Base-by-base conservation (phyloP, 2,329 filamentous ascomycete species). In the Alternaria alternata region DNA sequence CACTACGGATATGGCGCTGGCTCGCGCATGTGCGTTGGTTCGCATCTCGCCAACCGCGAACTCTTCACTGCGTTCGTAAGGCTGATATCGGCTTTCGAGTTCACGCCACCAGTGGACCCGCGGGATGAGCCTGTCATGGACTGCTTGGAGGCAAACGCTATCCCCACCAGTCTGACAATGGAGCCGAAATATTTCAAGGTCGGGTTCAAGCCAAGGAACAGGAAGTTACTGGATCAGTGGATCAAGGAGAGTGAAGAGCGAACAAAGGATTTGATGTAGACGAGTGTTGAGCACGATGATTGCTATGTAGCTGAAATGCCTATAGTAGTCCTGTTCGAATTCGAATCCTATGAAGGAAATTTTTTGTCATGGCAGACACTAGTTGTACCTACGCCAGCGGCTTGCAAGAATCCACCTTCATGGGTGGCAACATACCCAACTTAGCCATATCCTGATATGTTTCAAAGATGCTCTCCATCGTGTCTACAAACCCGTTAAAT, bases 121-220 rank as follows among this genome's bases (percentile, higher is more conserved):
- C 70, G 67, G 39, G 81, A 84, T 61, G 67, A 67, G 56, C 79
- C 82, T 4, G 67, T 83, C 4, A 68, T 84, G 68, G 80, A 84
- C 66, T 79, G 75, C 48, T 66, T 84, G 61, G 76, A 78, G 32
- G 82, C 81, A 42, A 84, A 84, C 63, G 71, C 77, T 11, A 70
- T 82, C 38, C 82, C 82, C 3, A 84, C 82, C 42, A 75, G 80
- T 49, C 70, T 84, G 76, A 84, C 82, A 0, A 74, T 83, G 74
- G 82, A 84, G 69, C 81, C 82, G 0, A 84, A 83, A 75, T 78
- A 81, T 22, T 84, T 84, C 70, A 84, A 83, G 74, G 76, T 82
- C 9, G 81, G 82, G 2, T 75, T 84, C 41, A 81, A 75, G 70
- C 78, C 81, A 4, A 76, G 82, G 61, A 75, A 84, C 69, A 65